phyloP scores from a whole-genome alignment of 495 filamentous ascomycete genomes.

The Podospora bellae-mahoneyi region DNA sequence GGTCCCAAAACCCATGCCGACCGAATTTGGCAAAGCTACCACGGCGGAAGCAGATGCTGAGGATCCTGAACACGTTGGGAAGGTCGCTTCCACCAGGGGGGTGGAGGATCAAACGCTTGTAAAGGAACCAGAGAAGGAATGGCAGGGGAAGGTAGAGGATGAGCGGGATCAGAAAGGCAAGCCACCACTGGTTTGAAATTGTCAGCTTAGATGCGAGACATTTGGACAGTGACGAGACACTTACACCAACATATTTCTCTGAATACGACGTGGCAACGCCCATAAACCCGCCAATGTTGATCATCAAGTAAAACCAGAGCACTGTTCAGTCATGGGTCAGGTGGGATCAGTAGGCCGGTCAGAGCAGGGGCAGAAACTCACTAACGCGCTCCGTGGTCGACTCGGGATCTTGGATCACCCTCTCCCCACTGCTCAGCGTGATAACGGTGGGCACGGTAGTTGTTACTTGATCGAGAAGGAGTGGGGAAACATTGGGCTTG shows the following conservation, averaged over 20 bases:
- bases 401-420: conserved; percentile 57
- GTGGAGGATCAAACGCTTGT: conserved; percentile 50
- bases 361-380: background rate
- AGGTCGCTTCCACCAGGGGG: conserved; percentile 54
- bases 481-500: conserved; percentile 65
- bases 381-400: conserved; percentile 52
- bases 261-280: conserved; percentile 49
- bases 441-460: conserved; percentile 45
- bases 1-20: conserved; percentile 59
- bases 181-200: conserved; percentile 52
- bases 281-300: conserved; percentile 64
- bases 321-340: conserved; percentile 61
- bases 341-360: conserved; percentile 38
- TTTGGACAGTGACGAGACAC: conserved; percentile 3
- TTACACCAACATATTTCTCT: conserved; percentile 51
- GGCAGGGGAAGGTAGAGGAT: conserved; percentile 58
- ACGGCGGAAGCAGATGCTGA: conserved; percentile 50
- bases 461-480: conserved; percentile 57
- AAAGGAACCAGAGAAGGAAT: conserved; percentile 49
- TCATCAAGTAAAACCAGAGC: conserved; percentile 62
- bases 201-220: background rate
- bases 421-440: conserved; percentile 46
- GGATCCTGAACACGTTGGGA: conserved; percentile 52
- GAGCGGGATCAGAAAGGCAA: conserved; percentile 65
- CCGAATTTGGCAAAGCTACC: conserved; percentile 56